Evolutionary conservation across 1,139 yeast species (phyloP).

Genomic region (Chernovozyma aurita): DNA sequence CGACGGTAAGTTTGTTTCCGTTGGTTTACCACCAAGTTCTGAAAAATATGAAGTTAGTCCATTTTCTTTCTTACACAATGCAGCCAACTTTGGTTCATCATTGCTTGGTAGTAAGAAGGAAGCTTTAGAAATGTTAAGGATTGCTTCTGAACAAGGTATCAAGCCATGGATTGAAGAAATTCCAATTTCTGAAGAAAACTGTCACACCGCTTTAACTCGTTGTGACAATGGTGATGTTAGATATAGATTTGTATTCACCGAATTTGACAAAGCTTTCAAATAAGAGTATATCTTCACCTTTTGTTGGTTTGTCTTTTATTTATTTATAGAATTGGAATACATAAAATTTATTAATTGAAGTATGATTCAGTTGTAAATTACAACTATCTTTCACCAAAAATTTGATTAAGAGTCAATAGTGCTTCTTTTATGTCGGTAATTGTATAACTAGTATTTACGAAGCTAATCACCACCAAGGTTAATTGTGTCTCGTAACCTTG

Average conservation of each 20-base stretch:
- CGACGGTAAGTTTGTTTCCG: slow-evolving; percentile 49
- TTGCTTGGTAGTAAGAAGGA: slow-evolving; percentile 36
- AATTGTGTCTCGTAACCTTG: too few relatives aligned
- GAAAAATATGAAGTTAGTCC: slow-evolving; percentile 26
- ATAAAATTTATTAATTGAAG: too few relatives aligned
- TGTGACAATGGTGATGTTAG: slow-evolving; percentile 21
- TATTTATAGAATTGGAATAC: too few relatives aligned
- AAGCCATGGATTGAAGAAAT: slow-evolving; percentile 42
- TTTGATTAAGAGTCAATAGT: too few relatives aligned
- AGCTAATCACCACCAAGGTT: too few relatives aligned
- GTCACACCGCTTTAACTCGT: slow-evolving; percentile 27
- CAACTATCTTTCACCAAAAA: too few relatives aligned
- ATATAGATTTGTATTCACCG: slow-evolving; percentile 12
- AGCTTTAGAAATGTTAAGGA: slow-evolving; percentile 32
- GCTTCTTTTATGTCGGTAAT: too few relatives aligned
- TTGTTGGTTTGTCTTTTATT: too few relatives aligned
- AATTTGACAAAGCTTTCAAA: slow-evolving; percentile 8
- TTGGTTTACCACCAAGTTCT: slow-evolving; percentile 45
- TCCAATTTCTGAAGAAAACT: slow-evolving; percentile 30
- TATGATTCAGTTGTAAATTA: too few relatives aligned
- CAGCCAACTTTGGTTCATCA: slow-evolving; percentile 29
- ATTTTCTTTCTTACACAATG: slow-evolving; percentile 24
- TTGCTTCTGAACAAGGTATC: slow-evolving; percentile 36
- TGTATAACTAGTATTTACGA: too few relatives aligned
- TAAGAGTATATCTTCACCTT: too few relatives aligned